Conservation (phyloP, 345 rosid genomes). For the Camelina laxa region DNA sequence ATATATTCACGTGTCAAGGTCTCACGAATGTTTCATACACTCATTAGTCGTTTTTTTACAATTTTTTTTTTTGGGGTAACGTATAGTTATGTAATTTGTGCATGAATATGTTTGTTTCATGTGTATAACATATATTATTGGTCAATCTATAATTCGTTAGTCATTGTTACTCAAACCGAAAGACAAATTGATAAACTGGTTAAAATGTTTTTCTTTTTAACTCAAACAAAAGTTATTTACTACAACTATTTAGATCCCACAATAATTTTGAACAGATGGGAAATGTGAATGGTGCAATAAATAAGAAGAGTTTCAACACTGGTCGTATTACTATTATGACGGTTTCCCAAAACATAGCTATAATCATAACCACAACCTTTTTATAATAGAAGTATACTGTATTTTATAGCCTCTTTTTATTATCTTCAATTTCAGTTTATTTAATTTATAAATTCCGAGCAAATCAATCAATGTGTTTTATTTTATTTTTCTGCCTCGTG, state of each 20-base stretch:
- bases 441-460: neutral
- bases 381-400: neutral
- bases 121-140: conserved; percentile 2
- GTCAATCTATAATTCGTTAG: neutral
- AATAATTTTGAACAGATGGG: conserved; percentile 37
- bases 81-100: conserved; percentile 21
- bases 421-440: neutral
- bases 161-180: neutral
- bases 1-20: conserved; percentile 37
- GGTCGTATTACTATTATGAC: conserved; percentile 37
- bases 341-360: conserved; percentile 44
- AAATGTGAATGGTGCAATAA: conserved; percentile 40
- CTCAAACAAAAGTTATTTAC: neutral
- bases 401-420: neutral
- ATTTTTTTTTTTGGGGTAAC: conserved; percentile 14
- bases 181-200: neutral
- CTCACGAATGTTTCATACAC: conserved; percentile 23
- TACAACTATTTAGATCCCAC: conserved; percentile 6
- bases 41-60: neutral
- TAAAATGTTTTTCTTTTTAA: neutral
- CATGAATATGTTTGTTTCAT: conserved; percentile 6
- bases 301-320: conserved; percentile 36
- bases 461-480: conserved; percentile 34
- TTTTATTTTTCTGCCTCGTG: conserved; percentile 38
- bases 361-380: conserved; percentile 36